Evolutionary conservation across 441 rosid genomes (phyloP).

Genomic region (Adansonia grandidieri): DNA sequence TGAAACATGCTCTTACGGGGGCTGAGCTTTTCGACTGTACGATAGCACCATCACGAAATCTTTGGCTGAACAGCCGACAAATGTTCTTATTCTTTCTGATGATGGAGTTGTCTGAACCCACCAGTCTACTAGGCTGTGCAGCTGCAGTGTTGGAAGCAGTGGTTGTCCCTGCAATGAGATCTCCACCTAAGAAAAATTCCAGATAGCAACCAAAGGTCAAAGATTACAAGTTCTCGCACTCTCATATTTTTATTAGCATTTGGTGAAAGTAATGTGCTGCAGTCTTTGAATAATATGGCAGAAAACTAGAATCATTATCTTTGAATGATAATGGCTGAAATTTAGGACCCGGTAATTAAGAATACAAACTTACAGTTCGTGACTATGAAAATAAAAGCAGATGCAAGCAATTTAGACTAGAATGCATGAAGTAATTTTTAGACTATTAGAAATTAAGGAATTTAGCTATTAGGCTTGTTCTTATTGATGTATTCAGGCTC

Average conservation of each 20-base stretch:
- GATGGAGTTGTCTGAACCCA: conserved; percentile 48
- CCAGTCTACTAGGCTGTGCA: conserved; percentile 42
- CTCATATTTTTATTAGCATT: not conserved
- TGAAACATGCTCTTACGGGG: conserved; percentile 19
- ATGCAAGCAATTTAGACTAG: no score
- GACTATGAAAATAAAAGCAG: no score
- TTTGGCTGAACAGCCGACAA: conserved; percentile 48
- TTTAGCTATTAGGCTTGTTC: not conserved
- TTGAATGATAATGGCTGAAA: no score
- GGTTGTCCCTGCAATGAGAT: conserved; percentile 44
- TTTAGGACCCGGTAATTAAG: no score
- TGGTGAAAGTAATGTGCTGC: not conserved
- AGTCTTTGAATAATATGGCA: no score
- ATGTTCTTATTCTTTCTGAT: conserved; percentile 35
- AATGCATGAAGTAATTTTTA: no score
- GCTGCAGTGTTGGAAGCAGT: conserved; percentile 36
- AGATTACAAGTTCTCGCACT: not conserved
- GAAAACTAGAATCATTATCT: no score
- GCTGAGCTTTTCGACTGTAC: conserved; percentile 38
- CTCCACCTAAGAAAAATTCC: conserved; percentile 44
- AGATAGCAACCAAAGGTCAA: not conserved
- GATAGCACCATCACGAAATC: conserved; percentile 55
- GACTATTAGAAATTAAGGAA: no score
- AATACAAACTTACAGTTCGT: no score
- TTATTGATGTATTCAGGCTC: not conserved